phyloP scores from a whole-genome alignment of 2,329 filamentous ascomycete species.

The Calonectria montana region DNA sequence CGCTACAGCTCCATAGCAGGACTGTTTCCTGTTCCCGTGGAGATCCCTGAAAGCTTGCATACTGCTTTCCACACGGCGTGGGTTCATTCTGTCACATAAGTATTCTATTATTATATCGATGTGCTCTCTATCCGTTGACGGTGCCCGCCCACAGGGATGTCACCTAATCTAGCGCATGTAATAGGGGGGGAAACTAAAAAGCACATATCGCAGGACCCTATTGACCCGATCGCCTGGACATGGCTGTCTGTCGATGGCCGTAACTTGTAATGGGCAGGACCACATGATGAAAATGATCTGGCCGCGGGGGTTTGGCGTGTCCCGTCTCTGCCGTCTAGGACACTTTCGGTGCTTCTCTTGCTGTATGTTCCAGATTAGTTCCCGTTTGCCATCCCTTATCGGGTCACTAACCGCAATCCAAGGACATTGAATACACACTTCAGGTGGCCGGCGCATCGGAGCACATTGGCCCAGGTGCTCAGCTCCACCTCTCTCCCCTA shows the following conservation, averaged over 20 bases:
- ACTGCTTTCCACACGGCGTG: not conserved
- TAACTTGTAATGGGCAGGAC: not conserved
- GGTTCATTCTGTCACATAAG: not conserved
- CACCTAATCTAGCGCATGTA: not conserved
- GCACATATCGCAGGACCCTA: not conserved
- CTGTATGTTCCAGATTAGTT: constrained; percentile 23
- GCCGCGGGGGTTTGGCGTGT: not conserved
- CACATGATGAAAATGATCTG: not conserved
- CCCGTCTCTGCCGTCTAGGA: not conserved
- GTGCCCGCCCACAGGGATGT: not conserved
- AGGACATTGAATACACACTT: constrained; percentile 3
- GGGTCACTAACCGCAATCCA: not conserved
- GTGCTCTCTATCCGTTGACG: not conserved
- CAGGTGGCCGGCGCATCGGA: constrained; percentile 11
- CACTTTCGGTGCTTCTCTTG: not conserved
- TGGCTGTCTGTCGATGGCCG: not conserved
- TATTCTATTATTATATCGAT: constrained; percentile 15
- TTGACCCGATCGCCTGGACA: not conserved
- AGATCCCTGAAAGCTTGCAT: constrained; percentile 2
- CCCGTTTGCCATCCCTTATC: not conserved
- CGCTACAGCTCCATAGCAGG: not conserved
- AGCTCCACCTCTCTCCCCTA: not conserved
- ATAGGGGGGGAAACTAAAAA: not conserved
- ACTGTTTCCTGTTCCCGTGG: not conserved
- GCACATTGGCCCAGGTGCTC: constrained; percentile 16